Base-by-base conservation (phyloP, 2,329 filamentous ascomycete genomes). In the Colletotrichum lini region DNA sequence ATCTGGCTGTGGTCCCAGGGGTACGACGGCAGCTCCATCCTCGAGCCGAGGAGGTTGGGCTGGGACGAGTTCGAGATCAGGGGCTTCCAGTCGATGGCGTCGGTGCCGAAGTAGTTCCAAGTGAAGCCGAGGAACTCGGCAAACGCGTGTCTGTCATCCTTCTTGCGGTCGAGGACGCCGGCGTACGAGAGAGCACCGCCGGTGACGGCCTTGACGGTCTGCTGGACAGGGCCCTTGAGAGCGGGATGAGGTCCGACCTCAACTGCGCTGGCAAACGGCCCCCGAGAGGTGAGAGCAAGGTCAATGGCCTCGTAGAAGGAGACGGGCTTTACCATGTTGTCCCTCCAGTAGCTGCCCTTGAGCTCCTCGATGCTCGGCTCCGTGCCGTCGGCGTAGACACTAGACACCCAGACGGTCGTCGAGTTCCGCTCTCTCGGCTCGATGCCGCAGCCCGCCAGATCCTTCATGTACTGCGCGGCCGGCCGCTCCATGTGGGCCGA, bases 401-500 rank as follows among this genome's bases (percentile, higher is more conserved):
- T 85, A 0, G 84, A 85, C 16, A 85, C 67, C 84, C 84, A 85
- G 0, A 60, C 57, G 35, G 35, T 38, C 12, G 76, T 76, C 1
- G 73, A 74, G 44, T 79, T 80, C 73, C 9, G 70, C 67, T 3
- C 60, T 16, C 2, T 64, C 0, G 79, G 77, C 0, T 69, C 47
- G 35, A 85, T 79, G 18, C 67, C 69, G 40, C 78, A 80, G 18
- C 63, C 66, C 2, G 64, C 44, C 50, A 85, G 71, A 1, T 74
- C 75, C 35, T 79, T 65, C 3, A 78, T 70, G 65, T 86, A 86
- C 59, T 78, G 70, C 0, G 47, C 72, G 0, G 81, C 79, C 0
- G 82, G 76, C 26, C 35, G 67, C 1, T 75, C 59, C 85, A 88
- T 88, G 73, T 87, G 86, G 1, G 79, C 80, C 0, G 85, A 87